phyloP scores from a whole-genome alignment of 768 basidiomycete species.

The Exidia glandulosa region DNA sequence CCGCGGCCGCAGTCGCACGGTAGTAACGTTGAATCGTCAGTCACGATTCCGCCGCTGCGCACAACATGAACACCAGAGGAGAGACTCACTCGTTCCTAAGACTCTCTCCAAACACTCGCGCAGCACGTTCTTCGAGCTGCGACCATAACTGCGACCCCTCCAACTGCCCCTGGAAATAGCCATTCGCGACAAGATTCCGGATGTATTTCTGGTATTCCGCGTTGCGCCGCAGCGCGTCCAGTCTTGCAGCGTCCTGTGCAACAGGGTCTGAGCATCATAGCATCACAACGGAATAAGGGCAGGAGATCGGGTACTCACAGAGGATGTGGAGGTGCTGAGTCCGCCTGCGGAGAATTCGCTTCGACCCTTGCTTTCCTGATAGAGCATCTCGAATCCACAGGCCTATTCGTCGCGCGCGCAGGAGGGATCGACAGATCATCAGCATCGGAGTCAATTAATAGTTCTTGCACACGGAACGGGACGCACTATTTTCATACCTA shows the following conservation, averaged over 20 bases:
- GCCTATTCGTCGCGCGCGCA: too few species aligned
- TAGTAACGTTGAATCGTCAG: not conserved
- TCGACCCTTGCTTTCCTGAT: slow-evolving; percentile 67
- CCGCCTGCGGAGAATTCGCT: slow-evolving; percentile 27
- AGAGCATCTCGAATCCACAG: slow-evolving; percentile 95
- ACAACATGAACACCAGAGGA: not conserved
- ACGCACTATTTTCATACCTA: slow-evolving; percentile 85
- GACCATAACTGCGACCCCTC: slow-evolving; percentile 74
- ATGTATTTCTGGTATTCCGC: slow-evolving; percentile 64
- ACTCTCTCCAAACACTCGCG: slow-evolving; percentile 48
- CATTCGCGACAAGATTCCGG: slow-evolving; percentile 44
- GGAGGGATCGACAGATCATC: too few species aligned
- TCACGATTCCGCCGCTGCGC: not conserved
- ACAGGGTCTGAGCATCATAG: not conserved
- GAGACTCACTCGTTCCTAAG: slow-evolving; percentile 54
- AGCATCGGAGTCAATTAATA: not conserved
- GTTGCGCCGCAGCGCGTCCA: slow-evolving; percentile 56
- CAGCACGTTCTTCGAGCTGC: slow-evolving; percentile 59
- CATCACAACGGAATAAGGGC: not conserved
- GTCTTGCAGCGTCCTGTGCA: slow-evolving; percentile 47
- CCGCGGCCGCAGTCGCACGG: too few species aligned
- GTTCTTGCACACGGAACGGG: not conserved
- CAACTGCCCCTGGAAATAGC: slow-evolving; percentile 71
- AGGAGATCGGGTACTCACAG: not conserved
- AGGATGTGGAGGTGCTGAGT: slow-evolving; percentile 34